phyloP scores from a whole-genome alignment of 2,329 filamentous ascomycete species.

The Lasiodiplodia gonubiensis region DNA sequence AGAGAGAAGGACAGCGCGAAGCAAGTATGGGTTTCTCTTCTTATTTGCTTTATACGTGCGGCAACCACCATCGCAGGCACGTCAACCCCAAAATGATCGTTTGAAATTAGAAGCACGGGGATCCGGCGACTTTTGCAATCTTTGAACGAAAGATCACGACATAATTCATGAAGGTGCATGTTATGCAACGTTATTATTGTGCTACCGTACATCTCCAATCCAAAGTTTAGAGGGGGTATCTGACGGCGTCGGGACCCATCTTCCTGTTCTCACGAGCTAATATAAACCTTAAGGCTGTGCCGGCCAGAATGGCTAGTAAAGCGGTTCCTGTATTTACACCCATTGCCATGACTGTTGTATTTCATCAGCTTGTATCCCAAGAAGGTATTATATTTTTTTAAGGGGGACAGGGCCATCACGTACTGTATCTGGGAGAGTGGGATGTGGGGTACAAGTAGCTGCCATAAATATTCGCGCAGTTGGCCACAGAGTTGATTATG shows the following conservation, averaged over 20 bases:
- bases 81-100: too few species aligned
- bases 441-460: slow-evolving; percentile 16
- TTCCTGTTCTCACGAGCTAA: neutral
- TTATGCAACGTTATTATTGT: too few species aligned
- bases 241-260: neutral
- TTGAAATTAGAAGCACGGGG: too few species aligned
- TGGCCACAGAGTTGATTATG: slow-evolving; percentile 28
- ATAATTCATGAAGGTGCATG: too few species aligned
- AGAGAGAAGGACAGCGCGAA: too few species aligned
- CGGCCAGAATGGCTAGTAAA: neutral
- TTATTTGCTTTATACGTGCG: too few species aligned
- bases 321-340: slow-evolving; percentile 12
- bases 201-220: too few species aligned
- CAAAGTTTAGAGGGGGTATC: neutral
- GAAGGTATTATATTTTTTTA: too few species aligned
- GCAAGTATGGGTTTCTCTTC: too few species aligned
- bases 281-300: neutral
- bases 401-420: neutral
- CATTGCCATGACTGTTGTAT: neutral
- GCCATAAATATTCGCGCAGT: slow-evolving; percentile 10
- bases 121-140: too few species aligned
- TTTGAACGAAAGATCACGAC: too few species aligned
- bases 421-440: slow-evolving; percentile 9
- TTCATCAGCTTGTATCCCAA: neutral
- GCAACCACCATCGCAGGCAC: too few species aligned